Percentiles rank a stretch among this genome's conserved stretches.
phyloP scores from a whole-genome alignment of 2,329 filamentous ascomycete genomes.

The Colletotrichum brevisporum region DNA sequence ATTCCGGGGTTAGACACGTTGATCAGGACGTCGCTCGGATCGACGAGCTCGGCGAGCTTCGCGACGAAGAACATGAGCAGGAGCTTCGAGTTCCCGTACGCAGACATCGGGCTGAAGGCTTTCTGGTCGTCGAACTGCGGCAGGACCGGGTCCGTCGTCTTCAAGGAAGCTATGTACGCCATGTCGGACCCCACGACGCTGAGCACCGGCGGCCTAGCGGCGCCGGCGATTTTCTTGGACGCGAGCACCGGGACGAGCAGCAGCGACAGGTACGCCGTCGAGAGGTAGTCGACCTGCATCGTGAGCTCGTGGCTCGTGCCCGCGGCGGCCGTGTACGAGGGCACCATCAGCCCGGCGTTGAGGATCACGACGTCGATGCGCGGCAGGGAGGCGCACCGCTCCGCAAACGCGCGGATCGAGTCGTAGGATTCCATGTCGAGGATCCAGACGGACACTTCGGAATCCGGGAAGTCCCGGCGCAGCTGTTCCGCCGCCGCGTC shows the following conservation, averaged over 20 bases:
- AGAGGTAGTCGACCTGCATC: slow-evolving; percentile 58
- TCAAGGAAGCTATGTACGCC: no score
- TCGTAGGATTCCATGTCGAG: slow-evolving; percentile 64
- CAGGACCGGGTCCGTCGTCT: slow-evolving; percentile 42
- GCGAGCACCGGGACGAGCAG: slow-evolving; percentile 53
- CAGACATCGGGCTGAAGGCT: slow-evolving; percentile 40
- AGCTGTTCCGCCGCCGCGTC: slow-evolving; percentile 55
- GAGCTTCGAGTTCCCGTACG: slow-evolving; percentile 48
- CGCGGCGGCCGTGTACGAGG: slow-evolving; percentile 43
- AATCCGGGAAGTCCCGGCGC: slow-evolving; percentile 45
- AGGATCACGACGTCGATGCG: slow-evolving; percentile 61
- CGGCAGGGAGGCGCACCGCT: slow-evolving; percentile 45
- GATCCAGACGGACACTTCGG: slow-evolving; percentile 62
- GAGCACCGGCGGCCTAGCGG: slow-evolving; percentile 38
- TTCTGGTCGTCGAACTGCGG: slow-evolving; percentile 48
- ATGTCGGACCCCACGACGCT: no score
- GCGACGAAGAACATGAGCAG: slow-evolving; percentile 52
- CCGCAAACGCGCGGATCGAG: slow-evolving; percentile 56
- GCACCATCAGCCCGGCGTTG: slow-evolving; percentile 58
- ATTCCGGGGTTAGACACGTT: slow-evolving; percentile 64
- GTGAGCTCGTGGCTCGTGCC: slow-evolving; percentile 55
- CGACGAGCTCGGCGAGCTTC: slow-evolving; percentile 54
- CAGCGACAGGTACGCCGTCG: slow-evolving; percentile 51
- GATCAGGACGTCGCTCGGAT: slow-evolving; percentile 56
- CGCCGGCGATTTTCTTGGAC: slow-evolving; percentile 50